Evolutionary conservation across 192 early-diverging fungal species (phyloP).

Genomic region (Obelidium mucronatum): DNA sequence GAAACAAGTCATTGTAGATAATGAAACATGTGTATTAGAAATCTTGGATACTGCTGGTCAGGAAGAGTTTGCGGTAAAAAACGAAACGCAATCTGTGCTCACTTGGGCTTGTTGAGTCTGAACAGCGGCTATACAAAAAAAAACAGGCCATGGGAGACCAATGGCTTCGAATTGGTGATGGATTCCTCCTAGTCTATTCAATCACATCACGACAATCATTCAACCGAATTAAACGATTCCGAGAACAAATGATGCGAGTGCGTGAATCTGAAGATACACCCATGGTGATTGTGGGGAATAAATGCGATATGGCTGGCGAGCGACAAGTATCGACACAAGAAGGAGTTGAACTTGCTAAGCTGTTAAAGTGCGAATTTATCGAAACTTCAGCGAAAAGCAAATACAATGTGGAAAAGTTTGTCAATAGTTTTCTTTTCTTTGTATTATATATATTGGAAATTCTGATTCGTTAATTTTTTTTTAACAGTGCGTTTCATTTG

Average conservation of each 20-base stretch:
- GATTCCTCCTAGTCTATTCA: slow-evolving; percentile 92
- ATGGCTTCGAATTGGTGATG: slow-evolving; percentile 96
- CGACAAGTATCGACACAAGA: slow-evolving; percentile 83
- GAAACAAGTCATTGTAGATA: slow-evolving; percentile 93
- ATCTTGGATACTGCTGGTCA: slow-evolving; percentile 97
- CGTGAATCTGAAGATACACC: slow-evolving; percentile 54
- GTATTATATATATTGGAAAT: no score
- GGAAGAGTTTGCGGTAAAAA: slow-evolving; percentile 87
- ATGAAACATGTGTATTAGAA: slow-evolving; percentile 85
- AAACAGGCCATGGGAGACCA: slow-evolving; percentile 70
- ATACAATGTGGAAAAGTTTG: slow-evolving; percentile 85
- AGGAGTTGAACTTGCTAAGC: slow-evolving; percentile 77
- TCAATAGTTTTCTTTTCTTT: no score
- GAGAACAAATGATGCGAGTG: slow-evolving; percentile 92
- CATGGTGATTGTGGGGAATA: slow-evolving; percentile 64
- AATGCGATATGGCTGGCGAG: slow-evolving; percentile 78
- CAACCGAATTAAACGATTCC: slow-evolving; percentile 88
- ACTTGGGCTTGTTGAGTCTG: not conserved
- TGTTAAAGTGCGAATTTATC: slow-evolving; percentile 83
- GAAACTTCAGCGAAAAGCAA: slow-evolving; percentile 91
- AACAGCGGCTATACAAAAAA: not conserved
- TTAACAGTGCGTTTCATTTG: not conserved
- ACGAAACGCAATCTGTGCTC: not conserved
- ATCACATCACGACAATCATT: slow-evolving; percentile 92
- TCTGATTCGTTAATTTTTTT: no score